Evolutionary conservation across 805 yeast species (phyloP).

Genomic region (Pichia gijzeniarum): DNA sequence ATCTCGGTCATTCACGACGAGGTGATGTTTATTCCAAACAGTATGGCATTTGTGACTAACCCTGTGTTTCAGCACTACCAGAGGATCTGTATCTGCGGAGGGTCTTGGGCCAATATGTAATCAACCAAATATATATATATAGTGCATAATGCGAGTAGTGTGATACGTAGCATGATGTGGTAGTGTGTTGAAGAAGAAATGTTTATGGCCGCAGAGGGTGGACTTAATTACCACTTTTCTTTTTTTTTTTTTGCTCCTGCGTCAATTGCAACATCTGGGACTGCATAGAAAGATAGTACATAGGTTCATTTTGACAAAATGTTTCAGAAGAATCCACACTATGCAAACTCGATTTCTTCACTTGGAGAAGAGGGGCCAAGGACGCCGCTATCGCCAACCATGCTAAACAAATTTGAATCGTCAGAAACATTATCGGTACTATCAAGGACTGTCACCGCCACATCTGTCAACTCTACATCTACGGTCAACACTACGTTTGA

Average conservation of each 20-base stretch:
- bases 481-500: conserved; percentile 26
- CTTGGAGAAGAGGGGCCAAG: not conserved
- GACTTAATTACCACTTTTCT: no score
- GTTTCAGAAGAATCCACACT: not conserved
- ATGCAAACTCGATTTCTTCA: not conserved
- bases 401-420: conserved; percentile 7
- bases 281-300: no score
- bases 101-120: conserved; percentile 54
- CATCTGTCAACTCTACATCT: conserved; percentile 24
- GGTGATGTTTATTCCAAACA: conserved; percentile 26
- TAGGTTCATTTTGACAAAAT: no score
- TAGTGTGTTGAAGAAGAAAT: no score
- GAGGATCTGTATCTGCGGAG: conserved; percentile 73
- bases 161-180: no score
- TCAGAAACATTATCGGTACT: conserved; percentile 17
- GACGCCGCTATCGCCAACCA: conserved; percentile 7
- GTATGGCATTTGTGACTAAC: conserved; percentile 23
- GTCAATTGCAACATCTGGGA: no score
- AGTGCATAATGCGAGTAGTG: no score
- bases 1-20: conserved; percentile 33
- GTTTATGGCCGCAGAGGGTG: no score
- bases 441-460: conserved; percentile 21
- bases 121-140: not conserved
- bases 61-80: conserved; percentile 38
- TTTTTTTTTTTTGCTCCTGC: no score